Conservation (phyloP, 345 rosid species). For the Nasturtium officinale region DNA sequence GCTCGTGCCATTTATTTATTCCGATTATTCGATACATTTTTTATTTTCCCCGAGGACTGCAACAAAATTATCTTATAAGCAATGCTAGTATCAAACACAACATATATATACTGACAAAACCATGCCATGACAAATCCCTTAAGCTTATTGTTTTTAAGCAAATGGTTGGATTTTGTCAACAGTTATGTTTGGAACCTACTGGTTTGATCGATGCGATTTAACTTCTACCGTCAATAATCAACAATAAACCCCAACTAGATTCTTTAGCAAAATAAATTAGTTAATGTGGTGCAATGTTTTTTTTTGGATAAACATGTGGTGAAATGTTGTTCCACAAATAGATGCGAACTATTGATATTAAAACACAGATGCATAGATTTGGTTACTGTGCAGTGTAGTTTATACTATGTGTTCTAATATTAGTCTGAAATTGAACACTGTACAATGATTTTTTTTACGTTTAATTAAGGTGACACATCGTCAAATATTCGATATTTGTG, state of each 20-base stretch:
- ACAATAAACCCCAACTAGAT: not conserved
- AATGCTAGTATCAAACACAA: slow-evolving; percentile 23
- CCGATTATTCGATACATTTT: not conserved
- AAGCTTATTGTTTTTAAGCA: not conserved
- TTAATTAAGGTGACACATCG: not conserved
- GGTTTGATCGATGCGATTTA: slow-evolving; percentile 23
- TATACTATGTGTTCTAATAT: not conserved
- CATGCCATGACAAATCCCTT: slow-evolving; percentile 29
- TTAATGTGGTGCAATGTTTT: not conserved
- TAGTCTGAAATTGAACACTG: not conserved
- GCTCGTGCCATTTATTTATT: slow-evolving; percentile 37
- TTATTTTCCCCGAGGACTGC: too few relatives aligned
- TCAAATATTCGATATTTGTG: not conserved
- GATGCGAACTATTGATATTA: not conserved
- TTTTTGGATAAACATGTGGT: too few relatives aligned
- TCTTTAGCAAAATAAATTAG: slow-evolving; percentile 8
- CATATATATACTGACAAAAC: slow-evolving; percentile 34
- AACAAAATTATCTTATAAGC: not conserved
- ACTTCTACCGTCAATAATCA: slow-evolving; percentile 3
- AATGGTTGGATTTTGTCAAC: slow-evolving; percentile 20
- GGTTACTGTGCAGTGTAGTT: not conserved
- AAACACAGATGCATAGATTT: not conserved
- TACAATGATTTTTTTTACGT: not conserved
- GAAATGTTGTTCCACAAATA: not conserved
- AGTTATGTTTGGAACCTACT: slow-evolving; percentile 31